phyloP scores from a whole-genome alignment of 805 yeast species.

The Metschnikowia corniflorae region DNA sequence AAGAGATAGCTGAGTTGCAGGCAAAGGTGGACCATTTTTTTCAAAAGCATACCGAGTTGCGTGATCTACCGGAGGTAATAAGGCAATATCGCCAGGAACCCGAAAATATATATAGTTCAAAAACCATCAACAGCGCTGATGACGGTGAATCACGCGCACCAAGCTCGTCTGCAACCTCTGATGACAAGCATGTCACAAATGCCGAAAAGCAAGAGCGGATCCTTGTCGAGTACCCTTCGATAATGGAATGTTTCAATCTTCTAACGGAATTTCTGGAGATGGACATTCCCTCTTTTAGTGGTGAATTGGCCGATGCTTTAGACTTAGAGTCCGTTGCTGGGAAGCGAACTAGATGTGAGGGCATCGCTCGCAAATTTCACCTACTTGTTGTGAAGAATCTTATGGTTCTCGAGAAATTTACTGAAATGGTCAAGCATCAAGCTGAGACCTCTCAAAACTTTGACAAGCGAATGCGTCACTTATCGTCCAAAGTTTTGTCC shows the following conservation, averaged over 20 bases:
- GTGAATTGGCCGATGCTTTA: slow-evolving; percentile 4
- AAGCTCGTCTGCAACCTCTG: not conserved
- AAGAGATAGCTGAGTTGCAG: slow-evolving; percentile 11
- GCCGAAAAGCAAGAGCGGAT: slow-evolving; percentile 21
- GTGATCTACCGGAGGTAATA: slow-evolving; percentile 10
- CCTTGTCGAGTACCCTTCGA: slow-evolving; percentile 19
- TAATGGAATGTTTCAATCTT: slow-evolving; percentile 22
- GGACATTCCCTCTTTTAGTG: slow-evolving; percentile 17
- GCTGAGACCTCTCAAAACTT: slow-evolving; percentile 27
- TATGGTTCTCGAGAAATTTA: slow-evolving; percentile 28
- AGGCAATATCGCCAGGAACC: slow-evolving; percentile 5
- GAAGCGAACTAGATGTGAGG: slow-evolving; percentile 8
- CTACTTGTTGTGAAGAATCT: slow-evolving; percentile 26
- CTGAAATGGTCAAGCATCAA: slow-evolving; percentile 21
- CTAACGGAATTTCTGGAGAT: slow-evolving; percentile 22
- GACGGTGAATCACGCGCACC: not conserved
- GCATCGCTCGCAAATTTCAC: slow-evolving; percentile 20
- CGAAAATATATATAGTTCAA: too few species aligned
- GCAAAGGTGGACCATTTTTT: slow-evolving; percentile 10
- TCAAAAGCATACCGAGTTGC: slow-evolving; percentile 9
- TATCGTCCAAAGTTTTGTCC: slow-evolving; percentile 2
- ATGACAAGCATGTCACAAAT: not conserved
- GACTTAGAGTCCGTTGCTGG: not conserved
- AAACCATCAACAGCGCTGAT: not conserved
- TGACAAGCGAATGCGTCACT: slow-evolving; percentile 14